phyloP scores from a whole-genome alignment of 1,284 basidiomycete species.

The Rhodotorula glutinis region DNA sequence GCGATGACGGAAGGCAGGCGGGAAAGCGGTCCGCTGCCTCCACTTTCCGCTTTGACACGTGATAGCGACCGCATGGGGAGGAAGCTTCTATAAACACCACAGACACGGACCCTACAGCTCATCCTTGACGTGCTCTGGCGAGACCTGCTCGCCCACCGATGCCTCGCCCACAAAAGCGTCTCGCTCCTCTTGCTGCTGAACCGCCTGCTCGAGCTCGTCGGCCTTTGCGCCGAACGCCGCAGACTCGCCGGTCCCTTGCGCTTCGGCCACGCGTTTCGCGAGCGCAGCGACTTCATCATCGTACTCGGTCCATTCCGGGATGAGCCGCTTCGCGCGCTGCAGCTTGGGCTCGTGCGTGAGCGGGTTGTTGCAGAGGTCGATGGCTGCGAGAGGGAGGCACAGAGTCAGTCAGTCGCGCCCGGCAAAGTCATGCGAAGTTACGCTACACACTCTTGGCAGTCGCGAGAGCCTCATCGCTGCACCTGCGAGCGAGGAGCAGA shows the following conservation, averaged over 20 bases:
- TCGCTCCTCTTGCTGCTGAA: constrained; percentile 32
- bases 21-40: background rate
- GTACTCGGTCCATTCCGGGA: constrained; percentile 95
- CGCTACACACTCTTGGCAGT: constrained; percentile 61
- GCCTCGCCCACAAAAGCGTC: constrained; percentile 12
- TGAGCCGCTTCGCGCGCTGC: constrained; percentile 75
- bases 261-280: constrained; percentile 42
- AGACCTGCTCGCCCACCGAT: background rate
- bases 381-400: constrained; percentile 1
- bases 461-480: constrained; percentile 65
- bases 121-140: constrained; percentile 15
- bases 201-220: constrained; percentile 37
- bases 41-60: background rate
- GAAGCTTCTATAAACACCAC: too few species aligned
- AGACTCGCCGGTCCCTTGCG: background rate
- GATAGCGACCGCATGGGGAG: background rate
- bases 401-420: background rate
- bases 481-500: background rate
- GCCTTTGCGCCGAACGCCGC: constrained; percentile 22
- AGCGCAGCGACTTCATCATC: constrained; percentile 56
- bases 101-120: constrained; percentile 6
- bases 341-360: constrained; percentile 76
- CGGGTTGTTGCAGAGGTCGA: constrained; percentile 28
- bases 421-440: rapidly evolving
- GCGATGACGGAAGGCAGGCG: background rate